Conservation (phyloP, 106 monocot genomes). For the Iris macrosiphon region DNA sequence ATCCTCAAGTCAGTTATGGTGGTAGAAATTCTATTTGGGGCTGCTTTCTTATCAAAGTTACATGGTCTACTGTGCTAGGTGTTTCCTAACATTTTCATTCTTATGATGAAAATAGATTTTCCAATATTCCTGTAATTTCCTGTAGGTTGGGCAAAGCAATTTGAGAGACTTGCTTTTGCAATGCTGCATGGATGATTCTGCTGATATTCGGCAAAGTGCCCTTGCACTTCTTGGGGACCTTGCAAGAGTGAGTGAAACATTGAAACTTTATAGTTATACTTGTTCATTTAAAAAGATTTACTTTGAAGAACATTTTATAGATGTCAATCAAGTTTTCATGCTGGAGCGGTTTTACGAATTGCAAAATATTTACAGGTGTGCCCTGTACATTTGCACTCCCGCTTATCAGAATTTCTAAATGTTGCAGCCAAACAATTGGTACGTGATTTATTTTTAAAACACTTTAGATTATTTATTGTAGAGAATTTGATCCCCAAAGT, state of each 20-base stretch:
- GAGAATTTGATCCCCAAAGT: background rate
- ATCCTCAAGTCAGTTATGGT: too few species aligned
- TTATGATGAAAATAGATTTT: background rate
- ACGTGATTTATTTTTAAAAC: slow-evolving; percentile 1
- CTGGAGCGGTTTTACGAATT: too few species aligned
- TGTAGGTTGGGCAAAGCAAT: slow-evolving; percentile 81
- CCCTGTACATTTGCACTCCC: slow-evolving; percentile 81
- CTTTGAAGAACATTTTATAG: too few species aligned
- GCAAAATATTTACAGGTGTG: slow-evolving; percentile 65
- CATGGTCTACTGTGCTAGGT: too few species aligned
- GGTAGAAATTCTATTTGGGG: too few species aligned
- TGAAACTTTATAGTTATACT: too few species aligned
- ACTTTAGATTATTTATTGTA: background rate
- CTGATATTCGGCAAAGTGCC: slow-evolving; percentile 96
- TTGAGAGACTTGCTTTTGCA: slow-evolving; percentile 89
- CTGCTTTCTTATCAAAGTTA: too few species aligned
- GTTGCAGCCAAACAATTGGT: slow-evolving; percentile 91
- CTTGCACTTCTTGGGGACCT: slow-evolving; percentile 98
- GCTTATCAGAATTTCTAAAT: slow-evolving; percentile 75
- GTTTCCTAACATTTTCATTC: too few species aligned
- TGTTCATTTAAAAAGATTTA: too few species aligned
- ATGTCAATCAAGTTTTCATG: background rate
- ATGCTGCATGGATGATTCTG: slow-evolving; percentile 84
- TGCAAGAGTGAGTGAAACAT: slow-evolving; percentile 64
- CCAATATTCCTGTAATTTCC: background rate